Conservation (phyloP, 805 yeast species). For the Pichia insulana region DNA sequence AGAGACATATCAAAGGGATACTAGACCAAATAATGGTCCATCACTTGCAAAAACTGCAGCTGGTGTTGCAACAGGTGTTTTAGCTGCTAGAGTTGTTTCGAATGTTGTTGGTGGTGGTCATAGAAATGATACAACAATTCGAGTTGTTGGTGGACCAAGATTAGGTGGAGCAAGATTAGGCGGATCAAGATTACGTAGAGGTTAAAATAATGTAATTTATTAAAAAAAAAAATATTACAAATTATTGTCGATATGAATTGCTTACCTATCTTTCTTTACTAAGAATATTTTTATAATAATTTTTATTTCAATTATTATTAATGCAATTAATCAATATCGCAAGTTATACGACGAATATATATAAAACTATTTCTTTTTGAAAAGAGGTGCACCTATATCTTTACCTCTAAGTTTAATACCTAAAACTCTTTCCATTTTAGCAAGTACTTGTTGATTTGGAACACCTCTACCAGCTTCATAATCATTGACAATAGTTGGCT, state of each 20-base stretch:
- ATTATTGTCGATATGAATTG: no score
- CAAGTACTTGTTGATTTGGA: conserved; percentile 92
- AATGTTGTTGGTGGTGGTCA: neutral
- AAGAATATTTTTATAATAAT: no score
- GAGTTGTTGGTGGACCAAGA: neutral
- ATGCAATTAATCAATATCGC: no score
- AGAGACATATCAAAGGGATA: no score
- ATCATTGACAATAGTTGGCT: conserved; percentile 90
- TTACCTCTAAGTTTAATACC: conserved; percentile 96
- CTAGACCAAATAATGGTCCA: neutral
- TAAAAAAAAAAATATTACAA: no score
- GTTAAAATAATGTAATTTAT: no score
- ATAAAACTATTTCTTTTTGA: conserved; percentile 44
- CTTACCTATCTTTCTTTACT: no score
- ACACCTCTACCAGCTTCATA: conserved; percentile 95
- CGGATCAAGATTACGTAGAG: neutral
- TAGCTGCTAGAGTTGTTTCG: conserved; percentile 4
- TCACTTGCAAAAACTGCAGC: conserved; percentile 4
- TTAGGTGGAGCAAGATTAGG: neutral
- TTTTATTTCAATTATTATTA: no score
- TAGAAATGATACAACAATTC: neutral
- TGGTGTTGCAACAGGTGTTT: conserved; percentile 8
- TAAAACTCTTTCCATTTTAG: conserved; percentile 85
- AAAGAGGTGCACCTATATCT: conserved; percentile 84
- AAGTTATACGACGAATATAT: no score